A percentile compares a stretch with the other conserved stretches of the same genome.
These are phyloP conservation scores for Gryganskiella cystojenkinii DNA, from an alignment of 192 early-diverging fungal species.

Conservation along the genomic window DNA sequence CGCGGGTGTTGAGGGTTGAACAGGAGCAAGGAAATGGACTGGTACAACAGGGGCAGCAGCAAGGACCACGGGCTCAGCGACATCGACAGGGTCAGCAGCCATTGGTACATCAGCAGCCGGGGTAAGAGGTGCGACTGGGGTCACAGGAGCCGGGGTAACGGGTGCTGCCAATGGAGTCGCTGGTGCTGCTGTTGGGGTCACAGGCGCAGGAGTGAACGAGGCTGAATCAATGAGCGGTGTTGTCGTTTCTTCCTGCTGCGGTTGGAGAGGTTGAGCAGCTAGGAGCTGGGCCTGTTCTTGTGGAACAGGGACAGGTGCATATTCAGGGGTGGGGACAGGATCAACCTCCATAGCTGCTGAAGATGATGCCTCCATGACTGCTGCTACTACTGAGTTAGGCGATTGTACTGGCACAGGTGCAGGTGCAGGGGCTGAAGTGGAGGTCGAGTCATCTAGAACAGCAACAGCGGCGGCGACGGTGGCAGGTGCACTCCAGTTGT, in stretches of 20 bases:
- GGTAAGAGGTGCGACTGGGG: background rate
- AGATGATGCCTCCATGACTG: background rate
- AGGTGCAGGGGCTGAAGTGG: background rate
- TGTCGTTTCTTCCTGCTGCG: too few relatives aligned
- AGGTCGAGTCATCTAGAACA: background rate
- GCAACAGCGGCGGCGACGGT: background rate
- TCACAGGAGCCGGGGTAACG: background rate
- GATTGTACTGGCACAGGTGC: background rate
- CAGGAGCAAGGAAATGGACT: background rate
- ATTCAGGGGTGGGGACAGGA: too few relatives aligned
- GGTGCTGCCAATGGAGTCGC: background rate
- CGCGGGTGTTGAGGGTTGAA: background rate
- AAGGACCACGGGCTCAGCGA: too few relatives aligned
- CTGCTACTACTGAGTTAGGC: background rate
- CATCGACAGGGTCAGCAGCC: background rate
- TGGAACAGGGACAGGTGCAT: too few relatives aligned
- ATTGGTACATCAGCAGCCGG: background rate
- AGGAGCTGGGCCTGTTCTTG: too few relatives aligned
- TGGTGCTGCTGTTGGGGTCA: background rate
- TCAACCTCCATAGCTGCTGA: background rate
- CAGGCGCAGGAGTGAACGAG: background rate
- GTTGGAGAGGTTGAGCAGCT: too few relatives aligned
- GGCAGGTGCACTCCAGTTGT: background rate
- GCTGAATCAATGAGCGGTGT: background rate
- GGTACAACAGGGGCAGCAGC: background rate